These are phyloP conservation scores for Sporothrix pseudoabietina DNA, from an alignment of 2,329 filamentous ascomycete species.

Conservation along the genomic window DNA sequence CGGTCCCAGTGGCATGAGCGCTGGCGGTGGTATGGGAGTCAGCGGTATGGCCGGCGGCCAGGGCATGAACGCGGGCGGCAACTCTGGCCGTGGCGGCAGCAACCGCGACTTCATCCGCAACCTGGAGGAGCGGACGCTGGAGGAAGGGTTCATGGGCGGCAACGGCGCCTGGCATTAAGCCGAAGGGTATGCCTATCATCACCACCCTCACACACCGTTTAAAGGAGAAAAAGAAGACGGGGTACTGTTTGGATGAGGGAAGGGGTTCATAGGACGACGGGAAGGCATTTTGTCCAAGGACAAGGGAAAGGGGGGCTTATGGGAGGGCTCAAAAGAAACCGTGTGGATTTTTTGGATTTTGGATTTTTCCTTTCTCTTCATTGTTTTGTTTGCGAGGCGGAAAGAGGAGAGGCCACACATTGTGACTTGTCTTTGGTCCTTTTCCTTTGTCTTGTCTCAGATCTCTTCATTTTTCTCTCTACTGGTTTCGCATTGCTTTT, in stretches of 20 bases:
- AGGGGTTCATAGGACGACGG: not conserved
- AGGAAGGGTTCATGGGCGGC: constrained; percentile 81
- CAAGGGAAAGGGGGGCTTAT: not conserved
- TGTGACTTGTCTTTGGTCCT: not conserved
- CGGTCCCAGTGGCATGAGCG: constrained; percentile 38
- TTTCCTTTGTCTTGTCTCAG: not conserved
- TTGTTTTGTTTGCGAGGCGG: not conserved
- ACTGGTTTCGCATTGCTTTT: not conserved
- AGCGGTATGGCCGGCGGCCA: constrained; percentile 20
- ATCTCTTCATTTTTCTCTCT: not conserved
- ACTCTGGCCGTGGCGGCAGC: constrained; percentile 23
- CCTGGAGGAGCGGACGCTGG: constrained; percentile 88
- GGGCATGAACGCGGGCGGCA: constrained; percentile 36
- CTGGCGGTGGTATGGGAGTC: constrained; percentile 20
- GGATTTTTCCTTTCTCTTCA: not conserved
- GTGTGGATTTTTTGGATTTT: constrained; percentile 13
- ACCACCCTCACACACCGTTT: not conserved
- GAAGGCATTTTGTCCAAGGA: not conserved
- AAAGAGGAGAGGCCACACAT: not conserved
- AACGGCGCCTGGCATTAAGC: constrained; percentile 66
- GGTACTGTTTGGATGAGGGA: not conserved
- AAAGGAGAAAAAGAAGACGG: not conserved
- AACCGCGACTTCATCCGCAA: constrained; percentile 93
- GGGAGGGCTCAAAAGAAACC: constrained; percentile 3
- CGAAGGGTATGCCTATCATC: not conserved